Base-by-base conservation (phyloP, 345 rosid genomes). In the Acer yangbiense region DNA sequence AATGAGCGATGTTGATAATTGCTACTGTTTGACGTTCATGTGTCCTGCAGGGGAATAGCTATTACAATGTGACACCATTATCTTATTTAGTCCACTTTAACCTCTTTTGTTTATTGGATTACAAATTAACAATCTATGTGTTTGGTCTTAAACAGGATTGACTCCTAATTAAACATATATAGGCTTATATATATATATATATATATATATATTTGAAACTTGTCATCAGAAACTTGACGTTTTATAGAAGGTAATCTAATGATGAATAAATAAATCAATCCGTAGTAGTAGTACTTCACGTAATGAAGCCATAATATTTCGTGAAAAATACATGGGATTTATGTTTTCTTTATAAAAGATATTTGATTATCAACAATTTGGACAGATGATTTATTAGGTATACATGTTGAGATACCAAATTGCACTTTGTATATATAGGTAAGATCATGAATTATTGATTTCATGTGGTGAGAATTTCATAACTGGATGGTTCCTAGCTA, bases 401-500 rank as follows among this genome's bases (percentile, higher is more conserved):
- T 43, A 43, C 10, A 43, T 50, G 18, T 14, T 50, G n/a, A n/a
- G n/a, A 54, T 54, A 4, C 44, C 14, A 68, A 18, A 0, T 14
- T 18, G 21, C 43, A 39, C 18, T 65, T 65, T 68, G 32, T 66
- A 72, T 69, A 71, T 10, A 60, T 10, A 35, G 0, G 44, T 67
- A 46, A 62, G 71, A 65, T 69, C 76, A 80, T 73, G 76, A 80
- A 83, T 83, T 78, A 86, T 86, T 83, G 78, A 72, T 71, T 71
- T 81, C 85, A 79, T 74, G 50, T 8, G 9, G 86, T 81, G 83
- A 74, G 69, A 71, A 65, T 70, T 54, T 74, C 77, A 77, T 8
- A 8, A 81, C 64, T 52, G 76, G 84, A 81, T 83, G 78, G 69
- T 83, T 76, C 86, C 50, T 72, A 57, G 82, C 50, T 72, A 48